Conservation (phyloP, 495 filamentous ascomycete species). For the Halenospora varia region DNA sequence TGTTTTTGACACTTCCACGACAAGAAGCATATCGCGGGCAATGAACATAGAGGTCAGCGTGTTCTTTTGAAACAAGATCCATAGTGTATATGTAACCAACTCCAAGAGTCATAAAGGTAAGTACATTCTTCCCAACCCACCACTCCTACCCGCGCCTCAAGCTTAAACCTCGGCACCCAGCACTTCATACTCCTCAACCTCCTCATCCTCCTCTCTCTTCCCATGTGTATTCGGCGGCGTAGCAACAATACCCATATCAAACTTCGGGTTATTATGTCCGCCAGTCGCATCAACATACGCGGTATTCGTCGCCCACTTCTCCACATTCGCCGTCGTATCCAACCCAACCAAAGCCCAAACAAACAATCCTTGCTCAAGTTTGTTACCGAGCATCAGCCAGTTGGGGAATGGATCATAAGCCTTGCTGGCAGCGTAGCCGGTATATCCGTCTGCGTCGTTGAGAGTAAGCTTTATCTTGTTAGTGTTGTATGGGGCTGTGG, state of each 20-base stretch:
- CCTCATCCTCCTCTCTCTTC: neutral
- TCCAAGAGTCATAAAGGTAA: too few species aligned
- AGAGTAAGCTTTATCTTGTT: slow-evolving; percentile 47
- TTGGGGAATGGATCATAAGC: slow-evolving; percentile 55
- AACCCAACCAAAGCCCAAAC: slow-evolving; percentile 45
- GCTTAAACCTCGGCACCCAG: too few species aligned
- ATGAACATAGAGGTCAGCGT: too few species aligned
- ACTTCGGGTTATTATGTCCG: neutral
- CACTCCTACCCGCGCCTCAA: neutral
- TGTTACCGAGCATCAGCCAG: slow-evolving; percentile 51
- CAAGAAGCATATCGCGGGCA: too few species aligned
- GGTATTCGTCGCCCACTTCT: neutral
- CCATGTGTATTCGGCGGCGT: neutral
- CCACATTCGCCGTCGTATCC: slow-evolving; percentile 8
- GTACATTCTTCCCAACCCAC: too few species aligned
- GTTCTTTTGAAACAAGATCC: too few species aligned
- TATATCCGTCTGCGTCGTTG: slow-evolving; percentile 52
- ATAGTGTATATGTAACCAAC: too few species aligned
- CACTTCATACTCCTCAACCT: neutral
- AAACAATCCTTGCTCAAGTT: slow-evolving; percentile 48
- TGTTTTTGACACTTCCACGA: too few species aligned
- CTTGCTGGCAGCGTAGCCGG: slow-evolving; percentile 37
- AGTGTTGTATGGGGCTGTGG: slow-evolving; percentile 46
- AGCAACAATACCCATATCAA: neutral
- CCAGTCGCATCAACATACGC: slow-evolving; percentile 3